Evolutionary conservation across 176 grass and related monocot genomes (phyloP), one percentile per base, ranked within the genome.

Genomic region (Hsuehochloa calcarea): DNA sequence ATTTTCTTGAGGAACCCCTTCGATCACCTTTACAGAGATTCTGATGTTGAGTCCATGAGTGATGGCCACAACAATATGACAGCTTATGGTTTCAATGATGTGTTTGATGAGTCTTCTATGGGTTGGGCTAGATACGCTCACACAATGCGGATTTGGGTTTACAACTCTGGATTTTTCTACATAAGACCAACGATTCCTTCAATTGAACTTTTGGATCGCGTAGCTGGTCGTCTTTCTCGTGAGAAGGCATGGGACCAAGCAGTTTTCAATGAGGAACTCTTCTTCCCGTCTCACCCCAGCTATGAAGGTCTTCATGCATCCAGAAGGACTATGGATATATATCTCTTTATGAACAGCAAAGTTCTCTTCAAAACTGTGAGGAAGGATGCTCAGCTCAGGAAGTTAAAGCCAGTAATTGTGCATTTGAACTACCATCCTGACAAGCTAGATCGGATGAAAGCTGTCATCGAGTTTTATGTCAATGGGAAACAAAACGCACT

Each of bases 281-380:
- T 91, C 78, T 76, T 71, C 31, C 92, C 92, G 0, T 91, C 92
- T 8, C 84, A 43, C 66, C 87, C 90, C 10, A 78, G 92, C 40
- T 89, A 89, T 70, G 92, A 92, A 72, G 92, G 92, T 20, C 84
- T 94, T 79, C 82, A 92, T 82, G 81, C 85, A 58, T 87, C 92
- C 64, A 94, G 47, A 62, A 90, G 92, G 80, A 87, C 87, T 8
- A 92, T 92, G 92, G 92, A 94, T 88, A 89, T 91, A 1, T 94
- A 92, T 87, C 87, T 92, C 26, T 94, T 94, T 81, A 94, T 94
- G 92, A 94, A 94, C 82, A 94, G 92, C 86, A 92, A 94, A 81
- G 84, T 94, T 26, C 89, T 94, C 22, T 94, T 94, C 58, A 94
- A 92, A 64, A 92, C 87, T 4, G 90, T 94, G 27, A 82, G 90